Percentiles rank a stretch among this genome's conserved stretches.
These are phyloP conservation scores for Amylocystis lapponica DNA, from an alignment of 768 basidiomycete genomes.

Conservation along the genomic window DNA sequence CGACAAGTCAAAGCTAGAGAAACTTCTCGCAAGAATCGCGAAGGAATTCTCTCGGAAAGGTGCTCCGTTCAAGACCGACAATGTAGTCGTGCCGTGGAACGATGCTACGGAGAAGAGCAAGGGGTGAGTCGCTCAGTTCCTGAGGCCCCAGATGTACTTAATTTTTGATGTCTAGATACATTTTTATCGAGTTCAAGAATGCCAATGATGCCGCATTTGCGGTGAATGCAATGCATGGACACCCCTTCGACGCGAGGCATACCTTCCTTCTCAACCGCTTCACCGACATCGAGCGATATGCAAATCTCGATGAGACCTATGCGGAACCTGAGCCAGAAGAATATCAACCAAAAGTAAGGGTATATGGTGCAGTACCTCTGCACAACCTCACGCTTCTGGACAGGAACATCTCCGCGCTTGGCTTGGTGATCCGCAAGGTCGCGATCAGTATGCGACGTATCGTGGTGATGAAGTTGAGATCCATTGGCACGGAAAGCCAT, in stretches of 20 bases:
- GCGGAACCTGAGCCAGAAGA: constrained; percentile 68
- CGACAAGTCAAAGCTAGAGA: constrained; percentile 79
- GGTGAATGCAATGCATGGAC: constrained; percentile 60
- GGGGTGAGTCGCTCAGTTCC: constrained; percentile 53
- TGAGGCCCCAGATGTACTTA: not conserved
- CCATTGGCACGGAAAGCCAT: constrained; percentile 89
- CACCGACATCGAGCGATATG: constrained; percentile 82
- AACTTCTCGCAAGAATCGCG: constrained; percentile 70
- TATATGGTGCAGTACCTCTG: not conserved
- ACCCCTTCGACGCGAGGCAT: constrained; percentile 85
- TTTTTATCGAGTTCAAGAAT: constrained; percentile 76
- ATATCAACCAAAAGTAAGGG: constrained; percentile 64
- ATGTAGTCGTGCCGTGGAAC: constrained; percentile 88
- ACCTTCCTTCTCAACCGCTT: constrained; percentile 83
- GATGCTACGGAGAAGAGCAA: constrained; percentile 78
- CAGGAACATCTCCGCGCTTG: constrained; percentile 95
- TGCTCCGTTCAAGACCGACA: constrained; percentile 64
- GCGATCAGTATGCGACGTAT: constrained; percentile 95
- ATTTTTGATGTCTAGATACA: constrained; percentile 47
- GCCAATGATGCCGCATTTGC: constrained; percentile 68
- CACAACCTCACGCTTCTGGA: not conserved
- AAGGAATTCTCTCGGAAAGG: constrained; percentile 86
- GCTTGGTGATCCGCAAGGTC: constrained; percentile 87
- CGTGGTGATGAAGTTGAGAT: constrained; percentile 88
- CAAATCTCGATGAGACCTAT: constrained; percentile 71